Base-by-base conservation (phyloP, 768 basidiomycete genomes). In the Panellus pusillus region DNA sequence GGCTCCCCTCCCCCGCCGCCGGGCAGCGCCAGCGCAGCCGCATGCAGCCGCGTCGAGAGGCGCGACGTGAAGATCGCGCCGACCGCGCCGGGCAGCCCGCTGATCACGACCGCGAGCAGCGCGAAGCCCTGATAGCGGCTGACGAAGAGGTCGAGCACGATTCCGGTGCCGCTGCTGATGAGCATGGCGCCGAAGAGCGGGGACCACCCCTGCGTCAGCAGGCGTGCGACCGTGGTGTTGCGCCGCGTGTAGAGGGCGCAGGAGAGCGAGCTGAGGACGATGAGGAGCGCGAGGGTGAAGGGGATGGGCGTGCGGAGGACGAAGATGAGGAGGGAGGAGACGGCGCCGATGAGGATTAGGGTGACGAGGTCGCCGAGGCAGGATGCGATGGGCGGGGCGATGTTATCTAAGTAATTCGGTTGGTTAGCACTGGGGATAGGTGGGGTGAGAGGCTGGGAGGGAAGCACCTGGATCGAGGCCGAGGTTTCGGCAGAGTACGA, bases 281-380 rank as follows among this genome's bases (percentile, higher is more conserved):
- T 69, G 48, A 81, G 65, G 29, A 83, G 59, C 38, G 79, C 74
- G 44, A 81, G 61, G 28, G 89, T 64, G 55, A 85, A 73, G 9
- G 91, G 89, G 14, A 88, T 61, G 9, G 82, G 77, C 0, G 89
- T 88, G 65, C 83, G 74, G 36, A 91, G 72, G 58, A 81, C 77
- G 41, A 74, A 72, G 41, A 93, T 82, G 53, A 96, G 79, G n/a
- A 82, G 55, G 2, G 87, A 79, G 6, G 91, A 86, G n/a, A 87
- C 75, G 15, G 73, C 52, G n/a, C 88, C 91, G 24, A 98, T 74
- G 50, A 98, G 83, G 54, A 84, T 78, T 44, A 99, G 82, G 0
- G 96, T 96, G 45, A 98, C 78, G 31, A 99, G 78, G 64, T 98
- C 97, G 5, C 97, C 96, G 2, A 98, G 78, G 62, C 91, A 93